phyloP scores from a whole-genome alignment of 1,139 yeast genomes.

The Suhomyces wounanorum region DNA sequence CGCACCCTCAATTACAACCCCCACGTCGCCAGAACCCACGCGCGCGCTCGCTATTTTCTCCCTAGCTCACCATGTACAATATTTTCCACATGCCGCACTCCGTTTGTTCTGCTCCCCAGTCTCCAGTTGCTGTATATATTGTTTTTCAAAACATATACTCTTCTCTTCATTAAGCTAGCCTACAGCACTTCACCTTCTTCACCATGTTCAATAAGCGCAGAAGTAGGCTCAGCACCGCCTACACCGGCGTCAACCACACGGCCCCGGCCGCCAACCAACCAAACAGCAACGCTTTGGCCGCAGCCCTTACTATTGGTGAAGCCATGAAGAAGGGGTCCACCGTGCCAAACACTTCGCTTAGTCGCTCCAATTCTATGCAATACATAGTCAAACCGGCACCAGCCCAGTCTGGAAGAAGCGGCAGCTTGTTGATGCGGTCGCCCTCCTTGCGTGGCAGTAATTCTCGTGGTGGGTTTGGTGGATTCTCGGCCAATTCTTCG shows the following conservation, averaged over 20 bases:
- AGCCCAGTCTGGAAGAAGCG: constrained; percentile 1
- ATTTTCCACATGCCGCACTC: not conserved
- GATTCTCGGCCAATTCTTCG: constrained; percentile 16
- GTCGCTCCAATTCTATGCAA: constrained; percentile 19
- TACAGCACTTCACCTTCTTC: not conserved
- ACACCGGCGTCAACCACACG: constrained; percentile 48
- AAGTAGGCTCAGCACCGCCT: constrained; percentile 40
- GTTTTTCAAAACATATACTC: not conserved
- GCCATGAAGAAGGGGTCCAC: constrained; percentile 21
- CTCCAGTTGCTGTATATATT: not conserved
- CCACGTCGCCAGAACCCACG: no score
- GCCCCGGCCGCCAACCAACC: constrained; percentile 40
- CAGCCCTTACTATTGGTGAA: constrained; percentile 49
- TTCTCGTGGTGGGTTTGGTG: constrained; percentile 4
- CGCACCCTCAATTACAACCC: no score
- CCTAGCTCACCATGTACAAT: not conserved
- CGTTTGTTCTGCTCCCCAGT: not conserved
- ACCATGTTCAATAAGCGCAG: constrained; percentile 40
- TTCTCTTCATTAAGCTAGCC: not conserved
- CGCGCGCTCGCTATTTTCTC: not conserved
- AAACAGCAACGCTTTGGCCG: constrained; percentile 46
- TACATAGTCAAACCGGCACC: constrained; percentile 17
- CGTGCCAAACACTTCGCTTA: constrained; percentile 14
- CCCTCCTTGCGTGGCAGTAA: constrained; percentile 8
- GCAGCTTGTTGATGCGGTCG: constrained; percentile 9